Evolutionary conservation across 106 monocot genomes (phyloP).

Genomic region (Dioscorea zingiberensis): DNA sequence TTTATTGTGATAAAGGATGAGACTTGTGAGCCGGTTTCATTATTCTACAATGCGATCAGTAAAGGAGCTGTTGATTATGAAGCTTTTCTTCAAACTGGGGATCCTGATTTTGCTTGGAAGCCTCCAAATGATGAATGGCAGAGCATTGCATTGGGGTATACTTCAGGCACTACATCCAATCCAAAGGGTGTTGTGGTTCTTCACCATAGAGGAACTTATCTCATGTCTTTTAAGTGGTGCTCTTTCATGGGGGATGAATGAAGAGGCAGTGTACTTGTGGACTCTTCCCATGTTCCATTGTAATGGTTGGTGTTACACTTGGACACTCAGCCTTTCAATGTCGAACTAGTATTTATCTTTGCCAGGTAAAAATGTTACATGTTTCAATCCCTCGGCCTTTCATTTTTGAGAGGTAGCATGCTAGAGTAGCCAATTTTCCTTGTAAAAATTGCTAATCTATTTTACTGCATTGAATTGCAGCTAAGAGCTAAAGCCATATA

Average conservation of each 20-base stretch:
- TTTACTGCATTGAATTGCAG: no score
- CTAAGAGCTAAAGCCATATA: constrained; percentile 61
- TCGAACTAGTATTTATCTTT: constrained; percentile 86
- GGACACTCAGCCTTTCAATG: constrained; percentile 87
- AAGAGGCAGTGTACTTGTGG: constrained; percentile 88
- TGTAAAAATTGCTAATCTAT: no score
- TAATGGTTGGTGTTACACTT: constrained; percentile 90
- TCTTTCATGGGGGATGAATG: constrained; percentile 78
- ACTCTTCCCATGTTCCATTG: constrained; percentile 97
- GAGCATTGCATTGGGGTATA: constrained; percentile 91
- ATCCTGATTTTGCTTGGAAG: no score
- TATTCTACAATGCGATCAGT: no score
- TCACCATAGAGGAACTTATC: constrained; percentile 91
- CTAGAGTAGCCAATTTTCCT: no score
- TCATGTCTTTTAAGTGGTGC: constrained; percentile 78
- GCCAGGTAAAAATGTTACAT: constrained; percentile 87
- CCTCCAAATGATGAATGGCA: constrained; percentile 94
- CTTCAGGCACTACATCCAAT: constrained; percentile 89
- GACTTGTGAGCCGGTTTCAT: no score
- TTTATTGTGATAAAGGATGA: no score
- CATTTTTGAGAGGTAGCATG: no score
- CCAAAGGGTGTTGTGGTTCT: constrained; percentile 96
- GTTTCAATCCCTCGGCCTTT: no score
- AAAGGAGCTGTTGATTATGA: no score
- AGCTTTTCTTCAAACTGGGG: no score